Percentiles rank a stretch among this genome's conserved stretches.
Conservation (phyloP, 306 rosid genomes). For the Sophora flavescens region DNA sequence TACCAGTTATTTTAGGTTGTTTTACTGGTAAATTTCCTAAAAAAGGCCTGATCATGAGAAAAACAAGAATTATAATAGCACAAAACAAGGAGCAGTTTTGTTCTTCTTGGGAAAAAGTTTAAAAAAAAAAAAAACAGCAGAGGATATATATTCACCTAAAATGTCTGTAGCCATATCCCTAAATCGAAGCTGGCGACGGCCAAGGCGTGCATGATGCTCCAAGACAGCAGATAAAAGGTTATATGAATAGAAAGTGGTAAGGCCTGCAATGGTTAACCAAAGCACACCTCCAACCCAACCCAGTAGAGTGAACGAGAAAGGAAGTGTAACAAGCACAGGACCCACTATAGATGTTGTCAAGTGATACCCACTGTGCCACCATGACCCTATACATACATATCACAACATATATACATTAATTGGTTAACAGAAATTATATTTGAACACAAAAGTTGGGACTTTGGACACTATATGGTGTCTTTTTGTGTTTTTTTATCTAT, state of each 20-base stretch:
- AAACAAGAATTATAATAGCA: too few species aligned
- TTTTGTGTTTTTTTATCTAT: too few species aligned
- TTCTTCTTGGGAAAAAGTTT: too few species aligned
- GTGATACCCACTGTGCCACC: conserved; percentile 70
- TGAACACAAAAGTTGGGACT: too few species aligned
- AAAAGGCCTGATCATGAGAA: too few species aligned
- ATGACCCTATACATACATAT: conserved; percentile 50
- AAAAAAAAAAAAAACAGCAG: too few species aligned
- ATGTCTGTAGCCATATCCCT: conserved; percentile 60
- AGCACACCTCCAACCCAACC: conserved; percentile 71
- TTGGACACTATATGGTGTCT: too few species aligned
- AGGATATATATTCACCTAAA: conserved; percentile 41
- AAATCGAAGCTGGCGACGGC: conserved; percentile 60
- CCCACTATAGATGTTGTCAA: conserved; percentile 65
- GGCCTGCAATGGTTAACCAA: conserved; percentile 44
- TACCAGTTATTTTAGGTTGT: too few species aligned
- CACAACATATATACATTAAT: not conserved
- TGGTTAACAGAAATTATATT: too few species aligned
- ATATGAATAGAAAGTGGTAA: conserved; percentile 67
- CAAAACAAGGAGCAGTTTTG: too few species aligned
- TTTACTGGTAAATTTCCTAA: too few species aligned
- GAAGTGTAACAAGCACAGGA: conserved; percentile 59
- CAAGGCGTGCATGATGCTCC: conserved; percentile 63
- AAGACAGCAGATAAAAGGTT: conserved; percentile 59
- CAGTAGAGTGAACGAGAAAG: conserved; percentile 51